A percentile compares a stretch with the other conserved stretches of the same genome.
Conservation (phyloP, 2,329 filamentous ascomycete species). For the Pseudopithomyces chartarum region DNA sequence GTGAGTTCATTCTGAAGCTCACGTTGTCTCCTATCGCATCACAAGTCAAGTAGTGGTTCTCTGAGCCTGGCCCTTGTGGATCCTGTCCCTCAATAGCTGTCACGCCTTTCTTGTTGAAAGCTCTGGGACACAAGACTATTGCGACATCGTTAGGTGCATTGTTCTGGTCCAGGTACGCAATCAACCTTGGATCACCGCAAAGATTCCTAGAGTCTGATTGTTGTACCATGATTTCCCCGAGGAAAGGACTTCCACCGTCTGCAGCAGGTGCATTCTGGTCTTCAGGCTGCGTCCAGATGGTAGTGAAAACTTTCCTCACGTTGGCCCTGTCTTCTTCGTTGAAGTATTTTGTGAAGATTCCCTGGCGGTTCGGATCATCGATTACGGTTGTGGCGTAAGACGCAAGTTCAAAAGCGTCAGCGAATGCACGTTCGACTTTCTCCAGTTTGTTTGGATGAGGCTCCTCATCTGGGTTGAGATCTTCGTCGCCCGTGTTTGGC, state of each 20-base stretch:
- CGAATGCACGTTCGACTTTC: not conserved
- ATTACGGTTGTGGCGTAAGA: not conserved
- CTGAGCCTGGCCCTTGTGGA: not conserved
- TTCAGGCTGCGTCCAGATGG: not conserved
- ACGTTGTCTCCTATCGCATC: not conserved
- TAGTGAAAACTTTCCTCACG: not conserved
- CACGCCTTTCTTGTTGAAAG: not conserved
- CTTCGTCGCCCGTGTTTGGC: not conserved
- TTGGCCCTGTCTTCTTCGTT: not conserved
- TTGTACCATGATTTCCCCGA: not conserved
- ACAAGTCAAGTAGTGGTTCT: not conserved
- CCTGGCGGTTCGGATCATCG: not conserved
- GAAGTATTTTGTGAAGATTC: not conserved
- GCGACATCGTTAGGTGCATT: not conserved
- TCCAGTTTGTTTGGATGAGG: not conserved
- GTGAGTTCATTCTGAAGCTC: not conserved
- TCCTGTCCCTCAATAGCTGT: not conserved
- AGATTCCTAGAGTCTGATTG: not conserved
- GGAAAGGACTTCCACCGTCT: not conserved
- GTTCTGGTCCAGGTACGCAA: not conserved
- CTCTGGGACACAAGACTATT: not conserved
- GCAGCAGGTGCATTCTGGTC: not conserved
- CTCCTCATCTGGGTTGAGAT: not conserved
- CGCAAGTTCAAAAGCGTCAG: not conserved
- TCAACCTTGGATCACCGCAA: not conserved